phyloP scores from a whole-genome alignment of 805 yeast genomes.

The Saccharomyces mikatae region DNA sequence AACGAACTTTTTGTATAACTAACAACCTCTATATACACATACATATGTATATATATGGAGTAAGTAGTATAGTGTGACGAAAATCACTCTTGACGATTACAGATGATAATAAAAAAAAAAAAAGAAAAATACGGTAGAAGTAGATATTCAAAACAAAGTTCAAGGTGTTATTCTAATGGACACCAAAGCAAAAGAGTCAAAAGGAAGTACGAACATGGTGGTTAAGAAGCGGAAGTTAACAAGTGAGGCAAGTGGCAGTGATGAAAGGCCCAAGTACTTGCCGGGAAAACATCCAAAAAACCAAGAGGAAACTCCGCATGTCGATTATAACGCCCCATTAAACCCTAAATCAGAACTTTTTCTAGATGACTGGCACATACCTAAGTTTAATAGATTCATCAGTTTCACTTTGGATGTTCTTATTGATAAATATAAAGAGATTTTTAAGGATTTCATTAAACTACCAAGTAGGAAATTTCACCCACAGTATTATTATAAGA shows the following conservation, averaged over 20 bases:
- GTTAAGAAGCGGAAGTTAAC: slow-evolving; percentile 2
- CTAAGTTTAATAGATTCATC: slow-evolving; percentile 25
- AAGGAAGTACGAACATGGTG: not conserved
- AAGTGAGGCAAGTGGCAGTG: not conserved
- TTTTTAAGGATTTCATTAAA: slow-evolving; percentile 49
- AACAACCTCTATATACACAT: not conserved
- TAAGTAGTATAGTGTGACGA: not conserved
- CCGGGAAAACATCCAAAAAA: slow-evolving; percentile 30
- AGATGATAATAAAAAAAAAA: not conserved
- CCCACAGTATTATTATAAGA: slow-evolving; percentile 70
- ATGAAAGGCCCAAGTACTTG: slow-evolving; percentile 14
- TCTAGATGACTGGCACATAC: slow-evolving; percentile 28
- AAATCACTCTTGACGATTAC: not conserved
- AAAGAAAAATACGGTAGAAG: slow-evolving; percentile 1
- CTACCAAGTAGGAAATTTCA: slow-evolving; percentile 67
- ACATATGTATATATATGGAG: not conserved
- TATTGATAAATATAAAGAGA: slow-evolving; percentile 20
- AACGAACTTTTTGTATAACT: not conserved
- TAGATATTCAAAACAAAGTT: not conserved
- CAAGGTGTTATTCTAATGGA: slow-evolving; percentile 5
- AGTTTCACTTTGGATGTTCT: slow-evolving; percentile 25
- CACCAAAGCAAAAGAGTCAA: slow-evolving; percentile 6
- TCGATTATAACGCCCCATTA: slow-evolving; percentile 24
- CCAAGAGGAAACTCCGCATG: slow-evolving; percentile 13
- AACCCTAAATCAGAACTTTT: slow-evolving; percentile 28